A percentile compares a stretch with the other conserved stretches of the same genome.
These are phyloP conservation scores for Xylaria hypoxylon DNA, from an alignment of 2,329 filamentous ascomycete genomes.

Conservation along the genomic window DNA sequence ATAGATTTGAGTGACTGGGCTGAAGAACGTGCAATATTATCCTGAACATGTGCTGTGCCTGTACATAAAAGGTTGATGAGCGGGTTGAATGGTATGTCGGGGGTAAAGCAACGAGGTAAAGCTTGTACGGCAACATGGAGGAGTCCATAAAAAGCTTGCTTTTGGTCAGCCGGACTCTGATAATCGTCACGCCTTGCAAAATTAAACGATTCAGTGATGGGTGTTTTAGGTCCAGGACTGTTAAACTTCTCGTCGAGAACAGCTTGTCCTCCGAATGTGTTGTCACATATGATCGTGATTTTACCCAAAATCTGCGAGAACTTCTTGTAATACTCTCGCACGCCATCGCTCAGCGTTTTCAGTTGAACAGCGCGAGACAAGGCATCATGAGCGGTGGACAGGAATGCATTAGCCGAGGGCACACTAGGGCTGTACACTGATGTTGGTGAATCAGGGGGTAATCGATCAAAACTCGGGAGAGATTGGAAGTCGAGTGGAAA, in stretches of 20 bases:
- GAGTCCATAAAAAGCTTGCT: conserved; percentile 94
- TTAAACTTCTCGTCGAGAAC: conserved; percentile 95
- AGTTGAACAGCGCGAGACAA: conserved; percentile 74
- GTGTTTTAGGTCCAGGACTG: conserved; percentile 88
- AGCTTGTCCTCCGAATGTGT: conserved; percentile 95
- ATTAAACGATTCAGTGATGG: conserved; percentile 92
- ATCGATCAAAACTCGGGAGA: conserved; percentile 56
- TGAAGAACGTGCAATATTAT: conserved; percentile 91
- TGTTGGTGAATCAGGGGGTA: conserved; percentile 61
- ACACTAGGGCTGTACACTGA: conserved; percentile 55
- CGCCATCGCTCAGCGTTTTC: conserved; percentile 76
- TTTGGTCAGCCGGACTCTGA: conserved; percentile 78
- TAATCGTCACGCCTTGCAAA: conserved; percentile 87
- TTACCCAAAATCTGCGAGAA: conserved; percentile 97
- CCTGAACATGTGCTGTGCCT: conserved; percentile 93
- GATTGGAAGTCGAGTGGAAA: conserved; percentile 78
- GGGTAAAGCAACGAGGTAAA: conserved; percentile 90
- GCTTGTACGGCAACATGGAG: conserved; percentile 96
- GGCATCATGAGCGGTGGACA: conserved; percentile 66
- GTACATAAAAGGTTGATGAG: conserved; percentile 96
- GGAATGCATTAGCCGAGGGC: conserved; percentile 44
- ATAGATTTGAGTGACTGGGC: conserved; percentile 95
- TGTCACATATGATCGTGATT: conserved; percentile 95
- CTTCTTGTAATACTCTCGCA: conserved; percentile 85
- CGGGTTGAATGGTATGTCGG: conserved; percentile 91